These are phyloP conservation scores for Kockovaella imperatae DNA, from an alignment of 768 basidiomycete genomes.

Conservation along the genomic window DNA sequence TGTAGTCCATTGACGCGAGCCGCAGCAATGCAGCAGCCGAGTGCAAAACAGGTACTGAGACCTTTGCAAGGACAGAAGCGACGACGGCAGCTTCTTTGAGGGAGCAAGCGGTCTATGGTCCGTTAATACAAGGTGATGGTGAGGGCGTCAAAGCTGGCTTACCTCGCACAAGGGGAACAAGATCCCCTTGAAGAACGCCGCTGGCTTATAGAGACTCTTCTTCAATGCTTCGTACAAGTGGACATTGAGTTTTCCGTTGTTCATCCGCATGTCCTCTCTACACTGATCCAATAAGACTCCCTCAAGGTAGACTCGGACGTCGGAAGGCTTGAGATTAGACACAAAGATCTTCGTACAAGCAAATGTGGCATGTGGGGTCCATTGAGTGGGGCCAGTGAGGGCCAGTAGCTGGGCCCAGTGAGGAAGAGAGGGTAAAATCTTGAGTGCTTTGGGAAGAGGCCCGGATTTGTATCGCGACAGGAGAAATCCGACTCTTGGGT, in stretches of 20 bases:
- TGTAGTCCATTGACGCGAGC: conserved; percentile 92
- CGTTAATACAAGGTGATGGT: conserved; percentile 3
- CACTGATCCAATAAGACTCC: conserved; percentile 86
- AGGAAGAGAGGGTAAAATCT: conserved; percentile 90
- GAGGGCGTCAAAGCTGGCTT: conserved; percentile 29
- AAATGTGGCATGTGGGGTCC: conserved; percentile 91
- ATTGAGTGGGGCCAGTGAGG: conserved; percentile 80
- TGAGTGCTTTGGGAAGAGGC: conserved; percentile 91
- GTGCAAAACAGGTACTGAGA: conserved; percentile 91
- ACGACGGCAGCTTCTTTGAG: conserved; percentile 91
- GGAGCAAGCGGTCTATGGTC: conserved; percentile 64
- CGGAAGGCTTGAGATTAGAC: conserved; percentile 90
- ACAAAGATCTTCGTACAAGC: conserved; percentile 93
- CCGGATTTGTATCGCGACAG: conserved; percentile 87
- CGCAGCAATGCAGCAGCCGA: conserved; percentile 89
- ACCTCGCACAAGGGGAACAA: conserved; percentile 92
- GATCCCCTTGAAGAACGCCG: conserved; percentile 96
- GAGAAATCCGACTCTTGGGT: conserved; percentile 67
- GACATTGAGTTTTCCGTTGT: conserved; percentile 74
- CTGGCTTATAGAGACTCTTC: conserved; percentile 87
- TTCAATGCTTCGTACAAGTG: conserved; percentile 93
- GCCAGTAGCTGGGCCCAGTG: conserved; percentile 94
- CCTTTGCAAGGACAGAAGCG: conserved; percentile 80
- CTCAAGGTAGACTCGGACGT: conserved; percentile 84
- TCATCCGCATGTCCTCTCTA: conserved; percentile 73